These are phyloP conservation scores for Bryoerythrophyllum caledonicum DNA, from an alignment of 225 moss, liverwort and hornwort genomes.

Conservation along the genomic window DNA sequence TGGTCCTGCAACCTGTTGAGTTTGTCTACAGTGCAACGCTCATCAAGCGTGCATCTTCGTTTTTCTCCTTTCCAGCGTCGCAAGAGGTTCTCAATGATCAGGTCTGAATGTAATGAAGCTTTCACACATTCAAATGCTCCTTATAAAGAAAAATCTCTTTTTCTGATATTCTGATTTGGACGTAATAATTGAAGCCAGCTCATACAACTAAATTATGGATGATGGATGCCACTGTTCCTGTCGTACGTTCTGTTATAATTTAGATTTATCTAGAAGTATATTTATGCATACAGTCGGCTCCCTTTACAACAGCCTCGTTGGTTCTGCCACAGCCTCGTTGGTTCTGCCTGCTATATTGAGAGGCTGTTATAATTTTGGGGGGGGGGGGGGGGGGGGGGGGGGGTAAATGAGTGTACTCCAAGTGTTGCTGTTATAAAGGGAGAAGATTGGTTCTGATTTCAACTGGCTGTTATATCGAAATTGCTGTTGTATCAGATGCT, in stretches of 20 bases:
- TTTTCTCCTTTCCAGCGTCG: conserved; percentile 64
- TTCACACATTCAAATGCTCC: not conserved
- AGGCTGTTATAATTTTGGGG: too few relatives aligned
- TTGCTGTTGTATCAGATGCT: too few relatives aligned
- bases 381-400: too few relatives aligned
- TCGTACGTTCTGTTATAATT: conserved; percentile 10
- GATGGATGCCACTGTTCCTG: conserved; percentile 3
- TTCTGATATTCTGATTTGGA: conserved; percentile 1
- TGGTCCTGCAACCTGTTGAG: conserved; percentile 83
- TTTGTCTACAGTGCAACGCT: conserved; percentile 83
- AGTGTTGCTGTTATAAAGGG: too few relatives aligned
- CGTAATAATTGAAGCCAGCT: conserved; percentile 9
- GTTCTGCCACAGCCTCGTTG: too few relatives aligned
- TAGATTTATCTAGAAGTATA: not conserved
- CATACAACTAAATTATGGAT: not conserved
- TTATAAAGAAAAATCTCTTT: not conserved
- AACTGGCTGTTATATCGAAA: too few relatives aligned
- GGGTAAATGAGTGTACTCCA: too few relatives aligned
- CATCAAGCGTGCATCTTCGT: conserved; percentile 57
- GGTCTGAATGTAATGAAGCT: conserved; percentile 35
- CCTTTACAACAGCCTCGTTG: too few relatives aligned
- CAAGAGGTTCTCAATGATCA: conserved; percentile 63
- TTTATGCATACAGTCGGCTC: conserved; percentile 5
- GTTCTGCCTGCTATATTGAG: too few relatives aligned
- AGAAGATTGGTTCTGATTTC: too few relatives aligned